A percentile compares a stretch with the other conserved stretches of the same genome.
phyloP scores from a whole-genome alignment of 352 stramenopile species.

The Phytopythium mirpurense region DNA sequence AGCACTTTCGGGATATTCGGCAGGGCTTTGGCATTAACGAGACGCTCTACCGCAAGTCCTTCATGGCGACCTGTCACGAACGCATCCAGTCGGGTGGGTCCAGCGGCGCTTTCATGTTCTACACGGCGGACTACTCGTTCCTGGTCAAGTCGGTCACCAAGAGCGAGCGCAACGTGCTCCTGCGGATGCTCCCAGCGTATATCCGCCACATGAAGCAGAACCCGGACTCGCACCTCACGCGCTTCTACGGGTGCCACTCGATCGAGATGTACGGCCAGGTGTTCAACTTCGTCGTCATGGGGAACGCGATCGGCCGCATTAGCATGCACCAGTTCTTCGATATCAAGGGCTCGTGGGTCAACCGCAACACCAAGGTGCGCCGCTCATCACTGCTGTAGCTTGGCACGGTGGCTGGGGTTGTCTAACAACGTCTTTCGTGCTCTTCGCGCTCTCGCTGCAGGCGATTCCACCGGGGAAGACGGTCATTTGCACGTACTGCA shows the following conservation, averaged over 20 bases:
- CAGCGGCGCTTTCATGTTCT: slow-evolving; percentile 91
- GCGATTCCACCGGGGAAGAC: slow-evolving; percentile 75
- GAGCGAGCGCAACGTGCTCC: slow-evolving; percentile 69
- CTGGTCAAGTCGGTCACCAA: slow-evolving; percentile 86
- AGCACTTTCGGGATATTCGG: slow-evolving; percentile 74
- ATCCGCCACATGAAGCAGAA: slow-evolving; percentile 78
- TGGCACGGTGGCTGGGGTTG: background rate
- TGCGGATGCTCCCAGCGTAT: slow-evolving; percentile 82
- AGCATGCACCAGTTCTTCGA: slow-evolving; percentile 90
- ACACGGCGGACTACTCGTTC: slow-evolving; percentile 82
- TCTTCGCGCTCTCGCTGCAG: slow-evolving; percentile 15
- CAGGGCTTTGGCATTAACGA: slow-evolving; percentile 75
- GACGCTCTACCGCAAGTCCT: slow-evolving; percentile 68
- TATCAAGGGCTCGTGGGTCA: slow-evolving; percentile 88
- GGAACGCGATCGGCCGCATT: slow-evolving; percentile 76
- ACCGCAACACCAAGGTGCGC: slow-evolving; percentile 72
- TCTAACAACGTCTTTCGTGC: background rate
- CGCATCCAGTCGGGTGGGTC: slow-evolving; percentile 77
- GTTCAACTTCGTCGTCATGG: slow-evolving; percentile 91
- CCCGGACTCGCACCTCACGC: slow-evolving; percentile 76
- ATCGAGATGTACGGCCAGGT: slow-evolving; percentile 88
- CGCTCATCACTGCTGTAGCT: background rate
- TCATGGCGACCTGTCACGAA: slow-evolving; percentile 80
- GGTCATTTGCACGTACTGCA: slow-evolving; percentile 84
- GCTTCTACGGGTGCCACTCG: slow-evolving; percentile 87